Percentiles rank a stretch among this genome's conserved stretches.
Evolutionary conservation across 257 asterid genomes (phyloP).

Genomic region (Solanum gracilifrons): DNA sequence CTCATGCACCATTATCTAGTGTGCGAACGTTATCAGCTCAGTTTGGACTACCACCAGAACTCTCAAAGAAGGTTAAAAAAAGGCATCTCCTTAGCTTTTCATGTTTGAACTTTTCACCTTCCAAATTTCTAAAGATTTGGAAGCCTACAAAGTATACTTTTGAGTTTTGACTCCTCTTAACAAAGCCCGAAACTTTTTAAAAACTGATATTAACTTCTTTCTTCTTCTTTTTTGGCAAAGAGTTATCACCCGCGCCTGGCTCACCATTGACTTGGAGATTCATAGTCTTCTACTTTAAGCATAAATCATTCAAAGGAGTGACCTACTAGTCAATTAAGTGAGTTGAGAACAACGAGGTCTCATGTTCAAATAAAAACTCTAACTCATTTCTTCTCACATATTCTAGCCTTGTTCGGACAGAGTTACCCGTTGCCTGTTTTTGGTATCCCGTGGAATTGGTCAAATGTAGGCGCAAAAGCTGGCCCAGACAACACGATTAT

Average conservation of each 20-base stretch:
- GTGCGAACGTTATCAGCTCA: background rate
- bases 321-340: background rate
- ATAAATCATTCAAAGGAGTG: background rate
- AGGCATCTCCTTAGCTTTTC: background rate
- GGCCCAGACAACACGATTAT: background rate
- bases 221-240: background rate
- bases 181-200: background rate
- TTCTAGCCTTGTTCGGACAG: background rate
- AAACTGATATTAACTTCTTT: background rate
- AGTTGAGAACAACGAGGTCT: background rate
- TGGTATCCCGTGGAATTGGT: background rate
- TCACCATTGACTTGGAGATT: background rate
- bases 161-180: background rate
- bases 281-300: background rate
- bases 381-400: background rate
- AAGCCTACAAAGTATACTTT: background rate
- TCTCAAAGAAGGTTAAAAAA: background rate
- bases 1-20: background rate
- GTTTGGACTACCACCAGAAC: background rate
- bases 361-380: background rate
- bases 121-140: background rate
- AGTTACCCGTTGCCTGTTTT: background rate
- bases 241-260: background rate
- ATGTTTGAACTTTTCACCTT: background rate
- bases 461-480: fast-evolving